Evolutionary conservation across 352 stramenopile genomes (phyloP), one percentile per base, ranked within the genome.

Genomic region (Phytophthora multivora): DNA sequence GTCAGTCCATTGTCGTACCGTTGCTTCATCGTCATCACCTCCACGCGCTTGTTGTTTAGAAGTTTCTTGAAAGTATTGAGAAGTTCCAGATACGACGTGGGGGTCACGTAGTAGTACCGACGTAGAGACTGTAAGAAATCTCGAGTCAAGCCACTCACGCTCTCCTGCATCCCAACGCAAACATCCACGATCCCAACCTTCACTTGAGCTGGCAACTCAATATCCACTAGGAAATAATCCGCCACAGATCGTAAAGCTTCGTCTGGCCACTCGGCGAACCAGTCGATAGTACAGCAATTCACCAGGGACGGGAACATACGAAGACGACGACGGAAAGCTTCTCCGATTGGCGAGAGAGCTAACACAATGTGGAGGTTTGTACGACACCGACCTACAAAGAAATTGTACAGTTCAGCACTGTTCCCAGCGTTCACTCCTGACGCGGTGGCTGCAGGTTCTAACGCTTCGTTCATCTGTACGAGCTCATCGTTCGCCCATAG

Each of bases 251-350:
- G 83, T 42, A 98, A 73, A 13, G 96, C 96, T 71, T 98, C 93
- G 42, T 97, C 80, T 0, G 96, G 96, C 96, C 96, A 98, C 51
- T 98, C 94, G 0, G 91, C 91, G 70, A 98, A 98, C 95, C 95
- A 98, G 50, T 98, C 95, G 57, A 98, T 98, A 35, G 95, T 98
- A 62, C 94, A 98, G 69, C 95, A 98, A 65, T 98, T 98, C 4
- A 98, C 94, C 2, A 98, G 81, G 19, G 95, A 97, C 19, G 96
- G 96, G 59, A 98, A 98, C 93, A 98, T 98, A 7, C 95, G 87
- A 43, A 98, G 73, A 5, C 95, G 85, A 8, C 90, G 83, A 2
- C 95, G 88, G 64, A 98, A 98, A 0, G 93, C 90, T 26, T 98
- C 91, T 2, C 95, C 91, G 46, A 98, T 98, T 13, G 96, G 96